A percentile compares a stretch with the other conserved stretches of the same genome.
Evolutionary conservation across 2,329 filamentous ascomycete genomes (phyloP).

Genomic region (Diaporthe longicolla): DNA sequence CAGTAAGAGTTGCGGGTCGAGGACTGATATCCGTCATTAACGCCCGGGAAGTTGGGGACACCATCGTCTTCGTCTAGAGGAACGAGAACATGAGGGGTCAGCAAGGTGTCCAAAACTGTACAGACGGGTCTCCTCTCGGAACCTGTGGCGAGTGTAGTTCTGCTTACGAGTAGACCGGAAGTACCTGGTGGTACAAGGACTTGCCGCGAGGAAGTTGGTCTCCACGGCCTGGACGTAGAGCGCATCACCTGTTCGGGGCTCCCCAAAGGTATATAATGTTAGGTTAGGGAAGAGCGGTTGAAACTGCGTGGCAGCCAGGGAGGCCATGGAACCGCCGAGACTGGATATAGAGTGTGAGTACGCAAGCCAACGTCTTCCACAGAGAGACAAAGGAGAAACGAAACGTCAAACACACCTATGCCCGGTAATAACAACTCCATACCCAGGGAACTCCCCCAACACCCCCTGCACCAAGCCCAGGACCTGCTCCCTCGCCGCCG

Average conservation of each 20-base stretch:
- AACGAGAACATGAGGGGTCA: background rate
- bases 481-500: conserved; percentile 14
- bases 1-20: conserved; percentile 21
- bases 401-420: background rate
- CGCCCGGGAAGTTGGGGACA: conserved; percentile 10
- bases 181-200: conserved; percentile 7
- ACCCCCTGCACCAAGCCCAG: background rate
- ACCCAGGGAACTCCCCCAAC: conserved; percentile 8
- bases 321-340: conserved; percentile 22
- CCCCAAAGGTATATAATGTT: conserved; percentile 21
- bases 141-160: background rate
- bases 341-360: background rate
- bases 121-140: background rate
- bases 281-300: conserved; percentile 13
- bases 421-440: conserved; percentile 14
- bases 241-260: conserved; percentile 20
- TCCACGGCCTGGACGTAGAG: conserved; percentile 5
- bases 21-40: conserved; percentile 19
- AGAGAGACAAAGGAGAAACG: background rate
- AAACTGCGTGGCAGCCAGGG: conserved; percentile 22
- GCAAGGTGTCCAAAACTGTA: too few species aligned
- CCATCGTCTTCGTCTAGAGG: conserved; percentile 14
- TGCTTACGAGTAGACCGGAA: conserved; percentile 26
- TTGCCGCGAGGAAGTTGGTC: conserved; percentile 18
- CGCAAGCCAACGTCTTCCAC: background rate